Evolutionary conservation across 2,329 filamentous ascomycete genomes (phyloP).

Genomic region (Hypoxylon sp.): DNA sequence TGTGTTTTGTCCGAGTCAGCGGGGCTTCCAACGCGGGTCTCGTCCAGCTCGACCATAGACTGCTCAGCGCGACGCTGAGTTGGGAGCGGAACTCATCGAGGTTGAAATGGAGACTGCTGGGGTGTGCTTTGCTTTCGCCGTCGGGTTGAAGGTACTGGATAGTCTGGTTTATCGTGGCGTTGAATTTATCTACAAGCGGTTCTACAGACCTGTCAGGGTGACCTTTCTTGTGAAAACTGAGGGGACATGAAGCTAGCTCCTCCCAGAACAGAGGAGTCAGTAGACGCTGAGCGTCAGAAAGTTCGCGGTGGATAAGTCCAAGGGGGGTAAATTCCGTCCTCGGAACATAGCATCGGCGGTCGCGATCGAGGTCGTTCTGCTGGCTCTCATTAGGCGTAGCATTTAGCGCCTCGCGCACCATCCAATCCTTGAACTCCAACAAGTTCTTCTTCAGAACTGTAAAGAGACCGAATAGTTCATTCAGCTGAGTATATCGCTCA

Average conservation of each 20-base stretch:
- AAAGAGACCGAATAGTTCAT: background rate
- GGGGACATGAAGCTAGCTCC: slow-evolving; percentile 21
- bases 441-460: slow-evolving; percentile 3
- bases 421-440: slow-evolving; percentile 15
- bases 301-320: slow-evolving; percentile 9
- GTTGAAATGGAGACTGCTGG: background rate
- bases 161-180: background rate
- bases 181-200: slow-evolving; percentile 1
- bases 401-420: slow-evolving; percentile 8
- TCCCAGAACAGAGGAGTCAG: slow-evolving; percentile 55
- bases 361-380: slow-evolving; percentile 20
- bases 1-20: slow-evolving; percentile 56
- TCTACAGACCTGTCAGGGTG: background rate
- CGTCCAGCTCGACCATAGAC: slow-evolving; percentile 42
- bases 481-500: background rate
- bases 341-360: slow-evolving; percentile 42
- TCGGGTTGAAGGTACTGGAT: background rate
- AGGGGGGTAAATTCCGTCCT: slow-evolving; percentile 10
- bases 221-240: no score
- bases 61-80: slow-evolving; percentile 26
- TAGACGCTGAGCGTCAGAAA: slow-evolving; percentile 51
- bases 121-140: no score
- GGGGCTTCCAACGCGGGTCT: slow-evolving; percentile 50
- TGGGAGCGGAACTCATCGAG: slow-evolving; percentile 12
- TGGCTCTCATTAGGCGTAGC: background rate